Evolutionary conservation across 1,139 yeast genomes (phyloP).

Genomic region (Arxiozyma bovina): DNA sequence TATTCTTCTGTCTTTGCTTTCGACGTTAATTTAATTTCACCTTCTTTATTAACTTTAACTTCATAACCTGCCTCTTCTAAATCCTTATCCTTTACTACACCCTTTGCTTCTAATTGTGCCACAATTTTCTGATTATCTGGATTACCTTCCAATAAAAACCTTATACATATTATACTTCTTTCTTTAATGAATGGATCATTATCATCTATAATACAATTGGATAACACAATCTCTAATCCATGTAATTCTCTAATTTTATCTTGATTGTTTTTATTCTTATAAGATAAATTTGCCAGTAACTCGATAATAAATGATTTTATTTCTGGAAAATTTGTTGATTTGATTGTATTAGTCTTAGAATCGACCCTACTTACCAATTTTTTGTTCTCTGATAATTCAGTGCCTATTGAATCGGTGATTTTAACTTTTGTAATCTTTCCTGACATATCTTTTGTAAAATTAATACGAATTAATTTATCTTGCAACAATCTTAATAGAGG

Average conservation of each 20-base stretch:
- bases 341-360: constrained; percentile 15
- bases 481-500: constrained; percentile 43
- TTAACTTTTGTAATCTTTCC: constrained; percentile 25
- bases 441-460: constrained; percentile 30
- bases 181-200: constrained; percentile 87
- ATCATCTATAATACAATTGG: constrained; percentile 78
- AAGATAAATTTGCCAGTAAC: constrained; percentile 47
- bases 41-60: constrained; percentile 43
- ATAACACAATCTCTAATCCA: constrained; percentile 63
- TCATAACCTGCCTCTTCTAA: constrained; percentile 52
- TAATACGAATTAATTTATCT: constrained; percentile 35
- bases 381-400: constrained; percentile 18
- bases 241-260: constrained; percentile 57
- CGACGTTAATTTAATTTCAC: constrained; percentile 39
- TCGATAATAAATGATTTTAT: constrained; percentile 55
- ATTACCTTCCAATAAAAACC: constrained; percentile 58
- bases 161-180: constrained; percentile 68
- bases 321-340: constrained; percentile 44
- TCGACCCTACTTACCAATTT: constrained; percentile 17
- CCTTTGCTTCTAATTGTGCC: constrained; percentile 50
- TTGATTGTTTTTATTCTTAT: constrained; percentile 48
- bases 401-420: constrained; percentile 26
- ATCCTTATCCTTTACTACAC: constrained; percentile 42
- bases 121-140: constrained; percentile 65
- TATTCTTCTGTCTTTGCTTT: constrained; percentile 12